Conservation (phyloP, 495 filamentous ascomycete genomes). For the Platismatia glauca region DNA sequence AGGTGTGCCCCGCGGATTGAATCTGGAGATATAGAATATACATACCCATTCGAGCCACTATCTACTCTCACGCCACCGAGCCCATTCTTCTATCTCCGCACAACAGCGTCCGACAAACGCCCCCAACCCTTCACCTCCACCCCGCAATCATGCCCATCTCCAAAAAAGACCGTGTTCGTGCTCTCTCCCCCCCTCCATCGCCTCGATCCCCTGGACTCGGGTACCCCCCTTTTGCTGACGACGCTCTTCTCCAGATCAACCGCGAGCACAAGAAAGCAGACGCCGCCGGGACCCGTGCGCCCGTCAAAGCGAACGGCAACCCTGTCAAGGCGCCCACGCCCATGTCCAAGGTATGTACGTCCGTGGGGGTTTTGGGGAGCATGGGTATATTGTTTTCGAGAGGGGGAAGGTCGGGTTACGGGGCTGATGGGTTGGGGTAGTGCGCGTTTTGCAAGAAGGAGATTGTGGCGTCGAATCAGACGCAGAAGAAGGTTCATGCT, state of each 20-base stretch:
- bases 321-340: conserved; percentile 35
- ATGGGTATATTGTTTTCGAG: neutral
- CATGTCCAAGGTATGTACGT: conserved; percentile 28
- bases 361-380: no score
- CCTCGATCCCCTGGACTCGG: neutral
- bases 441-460: conserved; percentile 34
- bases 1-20: no score
- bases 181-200: neutral
- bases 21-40: no score
- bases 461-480: conserved; percentile 31
- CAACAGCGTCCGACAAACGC: neutral
- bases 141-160: conserved; percentile 3
- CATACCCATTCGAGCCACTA: no score
- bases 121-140: neutral
- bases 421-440: conserved; percentile 13
- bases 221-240: neutral
- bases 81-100: neutral
- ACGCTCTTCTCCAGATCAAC: conserved; percentile 13
- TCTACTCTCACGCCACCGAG: no score
- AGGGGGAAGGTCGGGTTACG: neutral
- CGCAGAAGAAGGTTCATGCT: conserved; percentile 32
- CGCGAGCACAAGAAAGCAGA: conserved; percentile 37
- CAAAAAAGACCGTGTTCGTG: conserved; percentile 1
- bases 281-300: conserved; percentile 31
- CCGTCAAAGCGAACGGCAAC: conserved; percentile 33